phyloP scores from a whole-genome alignment of 352 stramenopile genomes.

The Phytophthora idaei region DNA sequence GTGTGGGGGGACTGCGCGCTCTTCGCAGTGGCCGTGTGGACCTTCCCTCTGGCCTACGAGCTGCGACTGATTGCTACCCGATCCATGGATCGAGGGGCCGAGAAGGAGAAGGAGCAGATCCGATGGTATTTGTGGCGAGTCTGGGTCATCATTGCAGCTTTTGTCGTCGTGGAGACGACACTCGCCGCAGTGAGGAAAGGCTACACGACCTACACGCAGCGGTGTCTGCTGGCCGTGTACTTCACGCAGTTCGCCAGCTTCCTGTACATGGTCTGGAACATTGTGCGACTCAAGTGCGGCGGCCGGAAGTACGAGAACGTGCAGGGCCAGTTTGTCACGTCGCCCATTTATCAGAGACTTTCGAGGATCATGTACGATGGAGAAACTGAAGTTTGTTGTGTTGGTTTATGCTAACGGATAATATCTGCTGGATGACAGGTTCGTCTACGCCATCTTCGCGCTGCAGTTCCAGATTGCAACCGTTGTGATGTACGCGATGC shows the following conservation, averaged over 20 bases:
- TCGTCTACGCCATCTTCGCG: slow-evolving; percentile 66
- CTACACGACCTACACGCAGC: slow-evolving; percentile 56
- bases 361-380: slow-evolving; percentile 62
- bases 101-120: slow-evolving; percentile 52
- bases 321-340: slow-evolving; percentile 64
- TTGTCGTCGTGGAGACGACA: slow-evolving; percentile 34
- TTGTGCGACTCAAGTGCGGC: slow-evolving; percentile 49
- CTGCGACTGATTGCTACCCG: slow-evolving; percentile 45
- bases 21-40: slow-evolving; percentile 54
- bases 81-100: slow-evolving; percentile 52
- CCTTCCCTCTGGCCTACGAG: slow-evolving; percentile 51
- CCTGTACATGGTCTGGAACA: slow-evolving; percentile 48
- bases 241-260: slow-evolving; percentile 48
- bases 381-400: not conserved
- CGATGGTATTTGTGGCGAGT: slow-evolving; percentile 37
- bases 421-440: slow-evolving; percentile 17
- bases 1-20: slow-evolving; percentile 43
- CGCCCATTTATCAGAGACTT: slow-evolving; percentile 68
- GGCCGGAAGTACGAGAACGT: slow-evolving; percentile 72
- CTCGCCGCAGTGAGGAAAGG: slow-evolving; percentile 37
- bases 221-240: slow-evolving; percentile 49
- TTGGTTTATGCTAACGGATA: not conserved
- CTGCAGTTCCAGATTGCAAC: slow-evolving; percentile 62
- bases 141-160: slow-evolving; percentile 37
- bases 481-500: slow-evolving; percentile 46